These are phyloP conservation scores for Nematocida major DNA, from an alignment of 371 early-diverging fungal species.

Conservation along the genomic window DNA sequence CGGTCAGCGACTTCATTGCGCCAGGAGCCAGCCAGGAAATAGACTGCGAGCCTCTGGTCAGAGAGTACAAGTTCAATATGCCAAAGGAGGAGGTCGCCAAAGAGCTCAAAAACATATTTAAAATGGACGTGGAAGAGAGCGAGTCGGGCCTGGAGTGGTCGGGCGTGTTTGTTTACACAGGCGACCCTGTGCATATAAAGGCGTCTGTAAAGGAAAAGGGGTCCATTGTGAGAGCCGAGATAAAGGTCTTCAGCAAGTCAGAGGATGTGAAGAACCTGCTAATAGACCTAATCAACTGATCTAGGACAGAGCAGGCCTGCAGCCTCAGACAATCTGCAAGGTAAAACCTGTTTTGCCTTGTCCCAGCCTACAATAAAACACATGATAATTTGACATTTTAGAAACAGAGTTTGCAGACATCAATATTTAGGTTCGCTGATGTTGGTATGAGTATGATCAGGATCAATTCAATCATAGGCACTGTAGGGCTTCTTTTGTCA, in stretches of 20 bases:
- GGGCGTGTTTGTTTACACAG: constrained; percentile 23
- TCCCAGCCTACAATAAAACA: neutral
- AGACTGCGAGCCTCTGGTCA: neutral
- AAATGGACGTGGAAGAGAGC: constrained; percentile 11
- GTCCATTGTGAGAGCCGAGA: neutral
- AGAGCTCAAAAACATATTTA: constrained; percentile 43
- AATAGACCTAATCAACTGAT: constrained; percentile 3
- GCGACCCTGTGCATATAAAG: constrained; percentile 5
- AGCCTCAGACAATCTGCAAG: no score
- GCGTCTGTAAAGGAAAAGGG: constrained; percentile 24
- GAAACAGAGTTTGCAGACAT: neutral
- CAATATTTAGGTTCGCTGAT: neutral
- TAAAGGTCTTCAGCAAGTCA: constrained; percentile 7
- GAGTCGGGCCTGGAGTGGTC: neutral
- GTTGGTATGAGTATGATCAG: neutral
- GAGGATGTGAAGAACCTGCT: neutral
- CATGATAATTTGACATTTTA: neutral
- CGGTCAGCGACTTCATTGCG: constrained; percentile 10
- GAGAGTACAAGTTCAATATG: constrained; percentile 47
- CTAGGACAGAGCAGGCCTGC: no score
- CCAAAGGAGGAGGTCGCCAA: neutral
- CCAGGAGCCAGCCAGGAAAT: neutral
- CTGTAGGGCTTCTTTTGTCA: neutral
- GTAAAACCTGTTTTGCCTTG: constrained; percentile 7
- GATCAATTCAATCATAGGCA: neutral